These are phyloP conservation scores for Fremontodendron californicum DNA, from an alignment of 345 rosid species.

Conservation along the genomic window DNA sequence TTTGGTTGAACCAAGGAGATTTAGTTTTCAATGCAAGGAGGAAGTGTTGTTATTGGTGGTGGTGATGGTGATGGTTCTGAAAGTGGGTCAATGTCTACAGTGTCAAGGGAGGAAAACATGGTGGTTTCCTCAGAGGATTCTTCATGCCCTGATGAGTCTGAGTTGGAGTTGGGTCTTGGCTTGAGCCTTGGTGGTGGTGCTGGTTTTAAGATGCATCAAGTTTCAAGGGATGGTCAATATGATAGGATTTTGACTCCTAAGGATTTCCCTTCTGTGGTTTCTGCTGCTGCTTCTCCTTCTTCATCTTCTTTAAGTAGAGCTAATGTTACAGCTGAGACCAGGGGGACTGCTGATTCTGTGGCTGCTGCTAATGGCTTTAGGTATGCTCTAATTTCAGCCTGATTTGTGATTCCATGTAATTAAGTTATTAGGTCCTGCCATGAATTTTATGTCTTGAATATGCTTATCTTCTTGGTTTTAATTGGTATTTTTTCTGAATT, in stretches of 20 bases:
- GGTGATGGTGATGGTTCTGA: conserved; percentile 23
- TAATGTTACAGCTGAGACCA: conserved; percentile 49
- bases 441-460: not conserved
- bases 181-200: conserved; percentile 44
- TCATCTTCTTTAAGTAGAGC: conserved; percentile 49
- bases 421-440: not conserved
- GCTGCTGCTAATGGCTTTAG: conserved; percentile 43
- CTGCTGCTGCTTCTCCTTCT: conserved; percentile 33
- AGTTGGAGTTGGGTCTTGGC: conserved; percentile 60
- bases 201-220: conserved; percentile 28
- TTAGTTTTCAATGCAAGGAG: conserved; percentile 10
- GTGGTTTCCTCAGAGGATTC: conserved; percentile 76
- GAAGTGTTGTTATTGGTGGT: not conserved
- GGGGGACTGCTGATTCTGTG: conserved; percentile 69
- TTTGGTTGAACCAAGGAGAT: conserved; percentile 1
- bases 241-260: conserved; percentile 54
- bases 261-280: conserved; percentile 41
- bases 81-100: conserved; percentile 43
- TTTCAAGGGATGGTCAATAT: conserved; percentile 27
- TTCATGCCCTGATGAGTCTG: conserved; percentile 56
- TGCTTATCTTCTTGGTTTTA: not conserved
- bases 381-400: conserved; percentile 26
- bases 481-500: not conserved
- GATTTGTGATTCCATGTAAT: not conserved
- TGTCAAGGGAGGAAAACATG: conserved; percentile 50